Evolutionary conservation across 179 eudicot species (phyloP), one percentile per base, ranked within the genome.

Genomic region (Carnegiea gigantea): DNA sequence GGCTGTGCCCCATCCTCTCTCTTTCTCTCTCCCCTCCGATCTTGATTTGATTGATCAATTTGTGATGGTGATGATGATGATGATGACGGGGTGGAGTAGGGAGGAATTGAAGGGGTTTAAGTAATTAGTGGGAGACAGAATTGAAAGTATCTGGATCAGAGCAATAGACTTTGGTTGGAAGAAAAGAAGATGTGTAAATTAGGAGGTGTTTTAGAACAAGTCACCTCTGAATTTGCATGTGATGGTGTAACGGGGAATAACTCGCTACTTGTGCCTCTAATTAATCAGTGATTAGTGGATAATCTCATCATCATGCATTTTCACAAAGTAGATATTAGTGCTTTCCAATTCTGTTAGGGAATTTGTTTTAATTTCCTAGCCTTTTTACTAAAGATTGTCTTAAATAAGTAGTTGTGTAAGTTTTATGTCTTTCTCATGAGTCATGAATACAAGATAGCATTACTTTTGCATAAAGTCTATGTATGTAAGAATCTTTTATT

Each of bases 101-200:
- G 71, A 80, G 28, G 36, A 57, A 1, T 17, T 51, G 57, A 51
- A 51, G 67, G 78, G 83, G 87, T 53, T 79, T 79, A 84, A 78
- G 78, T 82, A 84, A 48, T 23, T 24, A 70, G 4, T 38, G 33
- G 53, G 64, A 65, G 51, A 26, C 40, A 67, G 68, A 67, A 24
- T 6, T 11, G 62, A 3, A 54, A 15, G 0, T 30, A 30, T 30
- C 33, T 30, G 4, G 62, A 54, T 14, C n/a, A 17, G 68, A 12
- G 44, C 3, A 40, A 9, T 40, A 26, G 40, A 83, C 86, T 85
- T 85, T 54, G 70, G 24, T 70, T 20, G 18, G 87, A 87, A 83
- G 89, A 75, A 87, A 87, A 78, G 89, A 85, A 80, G 82, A 79
- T 80, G 59, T 64, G 82, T 82, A 82, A 78, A 68, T 28, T 70